These are phyloP conservation scores for Rhazya stricta DNA, from an alignment of 257 asterid species.

Conservation along the genomic window DNA sequence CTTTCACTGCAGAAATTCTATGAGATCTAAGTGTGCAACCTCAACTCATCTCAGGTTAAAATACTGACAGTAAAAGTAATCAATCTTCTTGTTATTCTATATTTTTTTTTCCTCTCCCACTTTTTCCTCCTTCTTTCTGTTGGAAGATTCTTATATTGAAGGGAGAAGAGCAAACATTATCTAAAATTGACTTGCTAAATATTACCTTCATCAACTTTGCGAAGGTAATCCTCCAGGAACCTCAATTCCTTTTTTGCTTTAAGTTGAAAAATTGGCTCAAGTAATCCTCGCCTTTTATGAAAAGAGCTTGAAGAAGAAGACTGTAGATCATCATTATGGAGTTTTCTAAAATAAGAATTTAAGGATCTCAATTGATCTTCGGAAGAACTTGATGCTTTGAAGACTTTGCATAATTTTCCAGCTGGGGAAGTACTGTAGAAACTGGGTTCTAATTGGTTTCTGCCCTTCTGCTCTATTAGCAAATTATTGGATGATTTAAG, in stretches of 20 bases:
- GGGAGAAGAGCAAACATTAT: background rate
- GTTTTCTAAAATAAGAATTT: constrained; percentile 56
- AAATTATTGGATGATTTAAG: background rate
- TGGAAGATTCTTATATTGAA: background rate
- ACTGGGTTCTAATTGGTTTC: background rate
- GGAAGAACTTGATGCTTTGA: constrained; percentile 29
- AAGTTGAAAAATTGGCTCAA: constrained; percentile 19
- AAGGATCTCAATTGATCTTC: constrained; percentile 60
- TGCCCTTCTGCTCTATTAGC: background rate
- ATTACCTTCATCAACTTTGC: constrained; percentile 37
- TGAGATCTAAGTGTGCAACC: background rate
- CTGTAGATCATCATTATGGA: constrained; percentile 29
- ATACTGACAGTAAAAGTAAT: background rate
- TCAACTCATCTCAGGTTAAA: background rate
- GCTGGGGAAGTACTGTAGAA: constrained; percentile 17
- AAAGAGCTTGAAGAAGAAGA: constrained; percentile 16
- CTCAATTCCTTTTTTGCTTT: constrained; percentile 33
- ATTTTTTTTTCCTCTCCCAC: background rate
- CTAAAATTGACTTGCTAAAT: background rate
- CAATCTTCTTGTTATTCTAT: background rate
- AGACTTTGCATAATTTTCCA: constrained; percentile 25
- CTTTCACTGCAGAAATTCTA: background rate
- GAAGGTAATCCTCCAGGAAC: constrained; percentile 44
- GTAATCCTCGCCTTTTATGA: constrained; percentile 20
- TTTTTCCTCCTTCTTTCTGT: background rate